Evolutionary conservation across 768 basidiomycete genomes (phyloP).

Genomic region (Mycena epipterygia): DNA sequence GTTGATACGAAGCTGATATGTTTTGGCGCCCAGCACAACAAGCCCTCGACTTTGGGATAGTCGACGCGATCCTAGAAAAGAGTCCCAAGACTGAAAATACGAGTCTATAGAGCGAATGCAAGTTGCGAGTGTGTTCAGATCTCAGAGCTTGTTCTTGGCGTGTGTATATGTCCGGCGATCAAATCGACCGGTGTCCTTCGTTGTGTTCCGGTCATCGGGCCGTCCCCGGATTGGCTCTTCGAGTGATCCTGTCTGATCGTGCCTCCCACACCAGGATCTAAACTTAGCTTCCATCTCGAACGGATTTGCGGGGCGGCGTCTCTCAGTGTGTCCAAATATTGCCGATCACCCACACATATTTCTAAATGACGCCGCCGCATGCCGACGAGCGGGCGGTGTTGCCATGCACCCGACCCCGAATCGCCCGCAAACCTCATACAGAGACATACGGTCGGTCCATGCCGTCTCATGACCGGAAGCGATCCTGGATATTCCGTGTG

Average conservation of each 20-base stretch:
- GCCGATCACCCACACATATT: neutral
- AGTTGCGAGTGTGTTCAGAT: neutral
- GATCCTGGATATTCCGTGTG: neutral
- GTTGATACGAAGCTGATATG: conserved; percentile 36
- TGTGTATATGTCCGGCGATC: conserved; percentile 13
- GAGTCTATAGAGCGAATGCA: conserved; percentile 20
- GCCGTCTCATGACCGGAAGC: conserved; percentile 11
- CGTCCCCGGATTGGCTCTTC: neutral
- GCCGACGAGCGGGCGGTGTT: conserved; percentile 14
- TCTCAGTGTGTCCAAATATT: neutral
- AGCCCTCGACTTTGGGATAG: conserved; percentile 91
- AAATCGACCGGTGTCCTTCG: conserved; percentile 11
- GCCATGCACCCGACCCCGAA: conserved; percentile 5
- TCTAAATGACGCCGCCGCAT: neutral
- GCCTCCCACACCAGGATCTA: neutral
- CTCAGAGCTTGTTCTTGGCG: conserved; percentile 28
- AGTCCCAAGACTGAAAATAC: conserved; percentile 68
- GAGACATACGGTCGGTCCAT: neutral
- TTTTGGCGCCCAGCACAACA: conserved; percentile 74
- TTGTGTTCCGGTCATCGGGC: neutral
- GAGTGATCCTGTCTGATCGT: conserved; percentile 14
- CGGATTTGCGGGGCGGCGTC: neutral
- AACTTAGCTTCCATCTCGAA: neutral
- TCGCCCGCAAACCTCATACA: neutral
- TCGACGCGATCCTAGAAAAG: conserved; percentile 91